A percentile compares a stretch with the other conserved stretches of the same genome.
These are phyloP conservation scores for Digitaria exilis DNA, from an alignment of 202 grass and related monocot species.

Conservation along the genomic window DNA sequence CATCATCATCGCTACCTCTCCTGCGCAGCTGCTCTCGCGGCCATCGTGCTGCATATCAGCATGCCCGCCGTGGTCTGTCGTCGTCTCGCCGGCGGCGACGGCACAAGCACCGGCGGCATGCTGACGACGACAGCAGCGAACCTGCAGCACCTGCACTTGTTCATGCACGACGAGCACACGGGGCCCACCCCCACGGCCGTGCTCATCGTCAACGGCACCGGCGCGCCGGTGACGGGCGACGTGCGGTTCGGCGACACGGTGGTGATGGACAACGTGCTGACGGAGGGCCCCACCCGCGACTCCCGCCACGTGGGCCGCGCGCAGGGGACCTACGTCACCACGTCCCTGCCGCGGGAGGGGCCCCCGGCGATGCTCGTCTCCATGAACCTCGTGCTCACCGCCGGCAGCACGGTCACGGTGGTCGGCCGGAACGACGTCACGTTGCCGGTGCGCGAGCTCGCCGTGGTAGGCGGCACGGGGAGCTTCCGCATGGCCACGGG, in stretches of 20 bases:
- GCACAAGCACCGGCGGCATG: no score
- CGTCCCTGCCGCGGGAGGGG: not conserved
- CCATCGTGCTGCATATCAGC: no score
- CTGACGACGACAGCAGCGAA: no score
- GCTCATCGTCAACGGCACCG: conserved; percentile 17
- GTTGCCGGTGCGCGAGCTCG: conserved; percentile 35
- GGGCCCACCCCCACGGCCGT: conserved; percentile 6
- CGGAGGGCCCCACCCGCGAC: not conserved
- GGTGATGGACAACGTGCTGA: conserved; percentile 39
- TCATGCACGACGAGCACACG: conserved; percentile 41
- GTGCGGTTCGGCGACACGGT: no score
- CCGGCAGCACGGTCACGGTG: conserved; percentile 35
- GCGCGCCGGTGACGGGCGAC: not conserved
- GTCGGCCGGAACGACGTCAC: conserved; percentile 16
- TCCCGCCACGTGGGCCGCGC: conserved; percentile 20
- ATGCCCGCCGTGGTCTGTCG: not conserved
- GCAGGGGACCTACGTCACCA: conserved; percentile 38
- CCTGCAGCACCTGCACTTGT: conserved; percentile 45
- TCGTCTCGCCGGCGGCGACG: not conserved
- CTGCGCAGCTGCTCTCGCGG: not conserved
- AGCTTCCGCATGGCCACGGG: conserved; percentile 51
- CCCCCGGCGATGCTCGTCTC: conserved; percentile 15
- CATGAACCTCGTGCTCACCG: conserved; percentile 42
- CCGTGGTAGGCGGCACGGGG: conserved; percentile 46
- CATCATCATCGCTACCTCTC: no score